These are phyloP conservation scores for Pythium angustatum DNA, from an alignment of 352 stramenopile genomes.

Conservation along the genomic window DNA sequence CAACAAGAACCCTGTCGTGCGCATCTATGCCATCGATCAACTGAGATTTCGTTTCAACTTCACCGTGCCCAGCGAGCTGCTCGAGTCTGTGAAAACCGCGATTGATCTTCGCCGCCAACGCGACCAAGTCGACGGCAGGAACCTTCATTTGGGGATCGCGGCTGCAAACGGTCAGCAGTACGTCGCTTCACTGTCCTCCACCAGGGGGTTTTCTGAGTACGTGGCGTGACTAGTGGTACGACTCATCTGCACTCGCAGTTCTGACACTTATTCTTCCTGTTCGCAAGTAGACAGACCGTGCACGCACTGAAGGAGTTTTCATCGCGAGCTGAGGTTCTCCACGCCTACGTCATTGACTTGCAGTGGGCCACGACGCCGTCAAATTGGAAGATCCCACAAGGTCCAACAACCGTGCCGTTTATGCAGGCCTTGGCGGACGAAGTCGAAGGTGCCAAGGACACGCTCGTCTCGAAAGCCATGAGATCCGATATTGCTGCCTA, in stretches of 20 bases:
- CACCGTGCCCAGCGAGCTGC: not conserved
- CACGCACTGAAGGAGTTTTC: not conserved
- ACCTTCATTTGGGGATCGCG: not conserved
- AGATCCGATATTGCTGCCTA: not conserved
- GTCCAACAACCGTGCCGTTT: not conserved
- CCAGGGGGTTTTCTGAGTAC: not conserved
- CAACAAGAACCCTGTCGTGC: not conserved
- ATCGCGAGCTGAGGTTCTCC: not conserved
- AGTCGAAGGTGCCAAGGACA: not conserved
- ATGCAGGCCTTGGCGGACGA: not conserved
- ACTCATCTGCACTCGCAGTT: not conserved
- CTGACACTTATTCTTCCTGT: not conserved
- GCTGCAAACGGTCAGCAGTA: not conserved
- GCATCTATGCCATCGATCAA: not conserved
- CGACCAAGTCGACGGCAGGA: not conserved
- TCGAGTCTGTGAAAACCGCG: not conserved
- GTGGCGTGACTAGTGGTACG: not conserved
- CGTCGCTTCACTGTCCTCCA: not conserved
- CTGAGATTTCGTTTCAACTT: not conserved
- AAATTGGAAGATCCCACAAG: not conserved
- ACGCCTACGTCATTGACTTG: not conserved
- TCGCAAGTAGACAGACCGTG: not conserved
- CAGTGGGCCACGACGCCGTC: slow-evolving; percentile 1
- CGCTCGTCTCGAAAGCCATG: not conserved
- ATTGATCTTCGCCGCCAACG: not conserved